Conservation (phyloP, 345 rosid species). For the Conringia planisiliqua region DNA sequence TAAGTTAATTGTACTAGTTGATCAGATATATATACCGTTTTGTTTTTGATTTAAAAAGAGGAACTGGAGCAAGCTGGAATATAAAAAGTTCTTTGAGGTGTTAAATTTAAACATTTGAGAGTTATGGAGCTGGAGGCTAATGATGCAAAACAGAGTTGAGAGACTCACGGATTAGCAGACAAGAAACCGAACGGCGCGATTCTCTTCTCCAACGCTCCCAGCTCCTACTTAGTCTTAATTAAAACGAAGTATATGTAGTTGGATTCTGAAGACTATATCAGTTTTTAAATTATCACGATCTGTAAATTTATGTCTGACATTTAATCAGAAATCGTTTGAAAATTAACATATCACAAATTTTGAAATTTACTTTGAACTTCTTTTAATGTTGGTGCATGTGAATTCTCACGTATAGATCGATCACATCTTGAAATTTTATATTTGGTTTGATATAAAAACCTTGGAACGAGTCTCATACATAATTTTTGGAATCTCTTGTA, state of each 20-base stretch:
- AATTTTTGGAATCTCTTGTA: background rate
- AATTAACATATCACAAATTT: background rate
- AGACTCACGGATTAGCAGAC: slow-evolving; percentile 27
- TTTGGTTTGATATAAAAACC: background rate
- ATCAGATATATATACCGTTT: background rate
- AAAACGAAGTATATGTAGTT: background rate
- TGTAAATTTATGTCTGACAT: background rate
- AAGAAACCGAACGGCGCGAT: slow-evolving; percentile 36
- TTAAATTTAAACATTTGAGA: background rate
- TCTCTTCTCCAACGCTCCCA: slow-evolving; percentile 13
- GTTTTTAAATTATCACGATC: background rate
- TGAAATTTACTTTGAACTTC: background rate
- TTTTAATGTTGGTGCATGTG: background rate
- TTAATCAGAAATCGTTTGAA: background rate
- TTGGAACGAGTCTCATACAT: background rate
- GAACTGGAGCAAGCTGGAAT: background rate
- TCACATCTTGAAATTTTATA: background rate
- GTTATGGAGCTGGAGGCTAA: slow-evolving; percentile 15
- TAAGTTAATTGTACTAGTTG: background rate
- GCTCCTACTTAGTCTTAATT: background rate
- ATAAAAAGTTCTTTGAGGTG: background rate
- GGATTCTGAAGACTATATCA: background rate
- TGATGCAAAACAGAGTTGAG: background rate
- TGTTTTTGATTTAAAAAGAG: background rate
- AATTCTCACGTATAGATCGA: background rate